Base-by-base conservation (phyloP, 257 asterid species). In the Cruciata laevipes region DNA sequence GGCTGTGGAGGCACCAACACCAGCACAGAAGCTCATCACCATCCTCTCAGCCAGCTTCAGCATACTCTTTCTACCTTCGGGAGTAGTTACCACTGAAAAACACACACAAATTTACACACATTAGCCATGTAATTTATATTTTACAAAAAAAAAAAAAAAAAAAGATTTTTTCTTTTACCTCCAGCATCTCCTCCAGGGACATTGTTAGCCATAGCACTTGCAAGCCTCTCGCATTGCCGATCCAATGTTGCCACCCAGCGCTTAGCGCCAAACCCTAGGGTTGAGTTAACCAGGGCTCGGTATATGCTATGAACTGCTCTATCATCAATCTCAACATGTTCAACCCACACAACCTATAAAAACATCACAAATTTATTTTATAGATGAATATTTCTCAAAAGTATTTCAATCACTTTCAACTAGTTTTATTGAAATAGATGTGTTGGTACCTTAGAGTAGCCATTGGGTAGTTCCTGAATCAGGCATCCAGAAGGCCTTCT, bases 401-500 rank as follows among this genome's bases (percentile, higher is more conserved):
- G 9, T 40, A 44, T 13, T 47, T 47, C 55, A 14, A 5, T 4
- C 55, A 47, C 20, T 47, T 47, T 47, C 20, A 7, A 47, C 16
- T 47, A 47, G 55, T 47, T 17, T 47, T 5, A 14, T 0, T 14
- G 0, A 4, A 3, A 14, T 14, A 47, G 20, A 47, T 47, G 21
- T 47, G 7, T 14, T 52, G 9, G 9, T 42, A 68, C 80, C 71
- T 76, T 76, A 10, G 80, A 72, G 69, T 78, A 78, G 32, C 82
- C 82, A 74, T 74, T 78, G 25, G 82, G 79, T 74, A 78, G 49
- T 67, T 78, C 82, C 67, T 78, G 79, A 62, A 78, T 78, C 73
- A 78, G 47, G 58, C 82, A 78, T 67, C 82, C 82, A 33, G 82
- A 78, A 33, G 82, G 82, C 82, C 82, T 74, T 67, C 79, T 78